A percentile compares a stretch with the other conserved stretches of the same genome.
These are phyloP conservation scores for Amanita molliuscula DNA, from an alignment of 768 basidiomycete genomes.

Conservation along the genomic window DNA sequence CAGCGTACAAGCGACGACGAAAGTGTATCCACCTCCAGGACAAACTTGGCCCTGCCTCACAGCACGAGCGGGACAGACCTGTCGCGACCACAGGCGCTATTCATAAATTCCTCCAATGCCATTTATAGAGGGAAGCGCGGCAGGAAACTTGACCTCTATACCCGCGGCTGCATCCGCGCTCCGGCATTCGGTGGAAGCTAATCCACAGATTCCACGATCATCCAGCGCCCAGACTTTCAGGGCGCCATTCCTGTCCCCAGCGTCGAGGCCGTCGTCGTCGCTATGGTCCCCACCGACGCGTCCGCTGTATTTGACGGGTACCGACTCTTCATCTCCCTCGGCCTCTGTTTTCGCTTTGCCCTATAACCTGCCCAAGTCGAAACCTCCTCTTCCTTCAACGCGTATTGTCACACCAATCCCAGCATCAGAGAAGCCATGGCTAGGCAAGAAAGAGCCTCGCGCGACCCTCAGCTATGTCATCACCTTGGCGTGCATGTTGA, in stretches of 20 bases:
- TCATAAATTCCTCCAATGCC: conserved; percentile 25
- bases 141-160: conserved; percentile 21
- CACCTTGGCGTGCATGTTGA: conserved; percentile 41
- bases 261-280: conserved; percentile 51
- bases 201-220: conserved; percentile 24
- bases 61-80: conserved; percentile 17
- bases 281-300: conserved; percentile 53
- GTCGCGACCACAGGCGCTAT: conserved; percentile 37
- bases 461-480: conserved; percentile 27
- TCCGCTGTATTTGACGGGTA: conserved; percentile 13
- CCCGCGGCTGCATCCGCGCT: conserved; percentile 7
- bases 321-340: conserved; percentile 10
- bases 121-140: conserved; percentile 38
- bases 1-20: conserved; percentile 16
- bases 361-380: conserved; percentile 19
- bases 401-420: conserved; percentile 42
- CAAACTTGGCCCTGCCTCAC: conserved; percentile 11
- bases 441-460: conserved; percentile 26
- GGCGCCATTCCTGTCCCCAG: conserved; percentile 59
- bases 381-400: conserved; percentile 35
- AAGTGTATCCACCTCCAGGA: conserved; percentile 11
- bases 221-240: conserved; percentile 46
- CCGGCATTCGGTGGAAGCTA: conserved; percentile 3
- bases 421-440: conserved; percentile 53
- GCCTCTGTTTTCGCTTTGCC: conserved; percentile 10